Evolutionary conservation across 352 stramenopile genomes (phyloP), one percentile per base, ranked within the genome.

Genomic region (Thalassiosira hispida): DNA sequence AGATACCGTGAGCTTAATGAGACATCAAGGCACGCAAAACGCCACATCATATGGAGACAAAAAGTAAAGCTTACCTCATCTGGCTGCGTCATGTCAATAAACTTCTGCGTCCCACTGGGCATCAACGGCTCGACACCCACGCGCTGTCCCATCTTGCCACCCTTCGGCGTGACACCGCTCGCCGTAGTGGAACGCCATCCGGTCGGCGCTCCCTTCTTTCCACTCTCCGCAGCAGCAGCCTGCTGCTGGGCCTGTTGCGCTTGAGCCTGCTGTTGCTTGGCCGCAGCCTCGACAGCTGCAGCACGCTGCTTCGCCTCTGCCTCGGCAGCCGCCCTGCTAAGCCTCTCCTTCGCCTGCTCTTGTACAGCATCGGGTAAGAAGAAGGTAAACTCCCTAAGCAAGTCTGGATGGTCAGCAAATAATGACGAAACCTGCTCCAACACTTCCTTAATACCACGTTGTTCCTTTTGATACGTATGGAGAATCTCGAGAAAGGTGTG

Each of bases 391-490:
- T 99, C 97, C 35, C 97, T 96, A 29, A 99, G 88, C 7, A 99
- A 88, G 89, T 99, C 98, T 1, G 97, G 96, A 87, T 99, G 97
- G 84, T 99, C 97, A 18, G 96, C 95, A 90, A 99, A 99, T 25
- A 99, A 92, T 53, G 96, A 94, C 22, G 97, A 98, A 0, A 99
- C 97, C 75, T 94, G 85, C 73, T 94, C 90, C 35, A 95, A 63
- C 1, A 97, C 95, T 75, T 99, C 95, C 70, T 98, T 98, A 70
- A 99, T 99, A n/a, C 96, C 97, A n/a, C 96, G 94, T 88, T 99
- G 97, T 86, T 99, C 96, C 73, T 98, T 98, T 87, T 99, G 97
- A 86, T 99, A 99, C 35, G 97, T 99, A 89, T 99, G 97, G 42
- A 99, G 81, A 79, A 99, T 99, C 60, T 98, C 96, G 44, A 99